Evolutionary conservation across 179 eudicot genomes (phyloP).

Genomic region (Gypsophila paniculata): DNA sequence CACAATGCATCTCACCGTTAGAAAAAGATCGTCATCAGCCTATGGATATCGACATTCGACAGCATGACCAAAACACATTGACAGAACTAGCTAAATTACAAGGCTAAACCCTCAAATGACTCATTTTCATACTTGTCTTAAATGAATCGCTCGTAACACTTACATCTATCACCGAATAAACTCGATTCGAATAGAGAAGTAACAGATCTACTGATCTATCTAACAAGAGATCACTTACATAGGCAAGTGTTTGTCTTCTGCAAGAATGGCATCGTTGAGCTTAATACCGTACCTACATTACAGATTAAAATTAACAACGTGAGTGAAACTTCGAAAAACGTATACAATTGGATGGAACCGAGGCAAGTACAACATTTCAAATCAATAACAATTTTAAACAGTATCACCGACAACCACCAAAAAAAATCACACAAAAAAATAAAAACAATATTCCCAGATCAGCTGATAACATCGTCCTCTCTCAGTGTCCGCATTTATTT

Average conservation of each 20-base stretch:
- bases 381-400: too few relatives aligned
- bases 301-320: not conserved
- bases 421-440: too few relatives aligned
- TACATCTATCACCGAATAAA: not conserved
- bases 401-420: not conserved
- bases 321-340: too few relatives aligned
- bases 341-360: too few relatives aligned
- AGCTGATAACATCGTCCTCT: too few relatives aligned
- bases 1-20: not conserved
- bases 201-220: constrained; percentile 4
- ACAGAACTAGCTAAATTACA: too few relatives aligned
- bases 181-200: not conserved
- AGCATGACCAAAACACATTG: not conserved
- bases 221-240: constrained; percentile 50
- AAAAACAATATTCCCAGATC: too few relatives aligned
- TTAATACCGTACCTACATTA: constrained; percentile 57
- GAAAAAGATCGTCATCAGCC: not conserved
- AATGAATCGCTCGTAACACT: not conserved
- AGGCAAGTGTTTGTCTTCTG: constrained; percentile 83
- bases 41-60: not conserved
- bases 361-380: too few relatives aligned
- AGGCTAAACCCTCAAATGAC: too few relatives aligned
- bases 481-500: too few relatives aligned
- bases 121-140: not conserved
- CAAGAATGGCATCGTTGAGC: constrained; percentile 84